These are phyloP conservation scores for Poronia punctata DNA, from an alignment of 495 filamentous ascomycete species.

Conservation along the genomic window DNA sequence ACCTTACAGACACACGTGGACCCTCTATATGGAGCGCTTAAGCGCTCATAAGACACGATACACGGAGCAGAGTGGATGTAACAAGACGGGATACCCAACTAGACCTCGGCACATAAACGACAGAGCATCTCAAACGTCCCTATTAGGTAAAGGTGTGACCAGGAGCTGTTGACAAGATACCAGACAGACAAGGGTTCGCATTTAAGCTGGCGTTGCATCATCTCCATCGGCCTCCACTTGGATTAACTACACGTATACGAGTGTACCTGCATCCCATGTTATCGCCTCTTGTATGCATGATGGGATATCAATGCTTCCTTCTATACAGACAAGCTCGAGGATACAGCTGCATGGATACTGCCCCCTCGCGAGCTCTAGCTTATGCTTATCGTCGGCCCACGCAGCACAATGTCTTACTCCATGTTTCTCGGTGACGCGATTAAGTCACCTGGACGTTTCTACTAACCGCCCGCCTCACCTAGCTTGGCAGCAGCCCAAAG, in stretches of 20 bases:
- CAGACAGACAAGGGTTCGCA: slow-evolving; percentile 1
- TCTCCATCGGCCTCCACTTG: slow-evolving; percentile 1
- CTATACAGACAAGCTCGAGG: too few species aligned
- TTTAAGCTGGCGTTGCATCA: slow-evolving; percentile 4
- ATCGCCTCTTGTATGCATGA: slow-evolving; percentile 2
- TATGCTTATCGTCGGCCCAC: slow-evolving; percentile 1
- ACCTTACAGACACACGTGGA: too few species aligned
- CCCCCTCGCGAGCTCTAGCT: too few species aligned
- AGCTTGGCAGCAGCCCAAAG: slow-evolving; percentile 1
- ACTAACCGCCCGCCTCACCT: neutral
- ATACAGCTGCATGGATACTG: too few species aligned
- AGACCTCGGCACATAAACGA: too few species aligned
- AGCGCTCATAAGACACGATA: too few species aligned
- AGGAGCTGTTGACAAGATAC: too few species aligned
- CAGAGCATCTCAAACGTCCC: too few species aligned
- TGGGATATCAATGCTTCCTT: neutral
- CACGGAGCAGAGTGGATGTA: too few species aligned
- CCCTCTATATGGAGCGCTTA: too few species aligned
- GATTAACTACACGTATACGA: neutral
- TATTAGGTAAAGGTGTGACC: too few species aligned
- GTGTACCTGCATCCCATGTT: slow-evolving; percentile 5
- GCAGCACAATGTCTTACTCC: neutral
- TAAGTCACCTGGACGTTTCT: slow-evolving; percentile 5
- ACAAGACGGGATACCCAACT: too few species aligned
- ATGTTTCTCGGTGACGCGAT: slow-evolving; percentile 5